phyloP scores from a whole-genome alignment of 1,284 basidiomycete genomes.

The Trametes polyzona region DNA sequence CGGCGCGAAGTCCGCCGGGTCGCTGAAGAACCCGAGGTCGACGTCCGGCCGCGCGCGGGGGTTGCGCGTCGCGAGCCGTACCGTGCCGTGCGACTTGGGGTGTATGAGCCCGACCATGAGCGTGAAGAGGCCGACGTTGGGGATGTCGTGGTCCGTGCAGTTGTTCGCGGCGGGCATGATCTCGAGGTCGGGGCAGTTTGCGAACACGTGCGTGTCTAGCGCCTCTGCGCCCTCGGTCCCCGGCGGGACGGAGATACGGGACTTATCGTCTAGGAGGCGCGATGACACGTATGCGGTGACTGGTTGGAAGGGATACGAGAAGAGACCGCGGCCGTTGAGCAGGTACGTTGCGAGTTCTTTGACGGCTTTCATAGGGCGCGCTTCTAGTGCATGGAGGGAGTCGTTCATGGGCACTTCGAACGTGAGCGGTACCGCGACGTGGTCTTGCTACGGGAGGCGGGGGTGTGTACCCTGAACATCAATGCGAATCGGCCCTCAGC shows the following conservation, averaged over 20 bases:
- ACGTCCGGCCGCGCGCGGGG: slow-evolving; percentile 37
- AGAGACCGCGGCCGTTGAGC: slow-evolving; percentile 34
- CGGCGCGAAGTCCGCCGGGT: slow-evolving; percentile 30
- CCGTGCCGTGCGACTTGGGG: slow-evolving; percentile 38
- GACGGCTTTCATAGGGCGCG: slow-evolving; percentile 24
- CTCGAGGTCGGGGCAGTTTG: slow-evolving; percentile 41
- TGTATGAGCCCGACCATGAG: slow-evolving; percentile 36
- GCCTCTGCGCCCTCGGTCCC: slow-evolving; percentile 18
- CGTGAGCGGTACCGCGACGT: slow-evolving; percentile 34
- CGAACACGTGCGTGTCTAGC: slow-evolving; percentile 25
- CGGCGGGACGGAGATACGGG: background rate
- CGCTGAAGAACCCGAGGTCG: slow-evolving; percentile 36
- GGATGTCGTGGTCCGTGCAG: slow-evolving; percentile 23
- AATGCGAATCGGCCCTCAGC: too few species aligned
- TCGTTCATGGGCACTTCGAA: slow-evolving; percentile 36
- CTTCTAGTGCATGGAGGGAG: slow-evolving; percentile 27
- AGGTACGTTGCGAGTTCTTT: slow-evolving; percentile 36
- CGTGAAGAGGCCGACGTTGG: slow-evolving; percentile 32
- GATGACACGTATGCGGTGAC: slow-evolving; percentile 33
- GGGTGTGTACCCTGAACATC: too few species aligned
- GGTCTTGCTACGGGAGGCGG: slow-evolving; percentile 35
- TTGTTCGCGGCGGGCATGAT: slow-evolving; percentile 36
- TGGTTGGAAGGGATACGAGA: slow-evolving; percentile 36
- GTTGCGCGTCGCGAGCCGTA: slow-evolving; percentile 38
- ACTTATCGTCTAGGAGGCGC: slow-evolving; percentile 29